phyloP scores from a whole-genome alignment of 192 early-diverging fungal species.

The Coemansia biformis region DNA sequence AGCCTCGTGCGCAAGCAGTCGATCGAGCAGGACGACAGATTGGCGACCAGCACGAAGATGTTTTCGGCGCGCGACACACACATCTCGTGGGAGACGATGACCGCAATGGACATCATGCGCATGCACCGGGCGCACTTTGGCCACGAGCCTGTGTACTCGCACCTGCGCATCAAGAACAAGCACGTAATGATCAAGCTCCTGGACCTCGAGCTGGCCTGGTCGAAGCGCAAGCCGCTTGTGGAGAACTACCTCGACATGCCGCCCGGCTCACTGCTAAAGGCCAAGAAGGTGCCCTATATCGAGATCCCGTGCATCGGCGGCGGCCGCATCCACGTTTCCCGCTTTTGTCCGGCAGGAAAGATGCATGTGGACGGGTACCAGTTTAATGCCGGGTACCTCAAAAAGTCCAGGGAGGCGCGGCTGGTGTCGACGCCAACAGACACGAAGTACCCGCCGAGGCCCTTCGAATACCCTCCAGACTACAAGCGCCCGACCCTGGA shows the following conservation, averaged over 20 bases:
- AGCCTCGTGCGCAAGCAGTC: constrained; percentile 48
- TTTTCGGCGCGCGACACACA: constrained; percentile 55
- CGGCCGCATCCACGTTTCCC: constrained; percentile 19
- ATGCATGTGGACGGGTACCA: constrained; percentile 18
- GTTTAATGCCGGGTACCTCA: constrained; percentile 28
- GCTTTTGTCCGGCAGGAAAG: constrained; percentile 30
- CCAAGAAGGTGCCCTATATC: constrained; percentile 20
- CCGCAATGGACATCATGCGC: constrained; percentile 57
- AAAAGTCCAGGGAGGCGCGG: constrained; percentile 13
- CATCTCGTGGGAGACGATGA: constrained; percentile 59
- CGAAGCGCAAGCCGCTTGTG: constrained; percentile 6
- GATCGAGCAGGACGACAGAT: constrained; percentile 55
- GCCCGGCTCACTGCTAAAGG: constrained; percentile 17
- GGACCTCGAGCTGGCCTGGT: constrained; percentile 9
- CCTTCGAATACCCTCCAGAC: constrained; percentile 20
- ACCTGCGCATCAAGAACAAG: constrained; percentile 36
- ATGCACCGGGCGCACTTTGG: constrained; percentile 61
- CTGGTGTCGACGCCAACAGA: constrained; percentile 7
- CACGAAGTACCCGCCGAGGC: constrained; percentile 12
- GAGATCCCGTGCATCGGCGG: constrained; percentile 35
- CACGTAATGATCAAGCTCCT: constrained; percentile 21
- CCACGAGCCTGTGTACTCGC: constrained; percentile 18
- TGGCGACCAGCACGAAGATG: constrained; percentile 67
- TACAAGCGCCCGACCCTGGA: constrained; percentile 6
- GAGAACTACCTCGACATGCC: constrained; percentile 7